A percentile compares a stretch with the other conserved stretches of the same genome.
Evolutionary conservation across 2,329 filamentous ascomycete species (phyloP).

Genomic region (Sporothrix brunneoviolacea): DNA sequence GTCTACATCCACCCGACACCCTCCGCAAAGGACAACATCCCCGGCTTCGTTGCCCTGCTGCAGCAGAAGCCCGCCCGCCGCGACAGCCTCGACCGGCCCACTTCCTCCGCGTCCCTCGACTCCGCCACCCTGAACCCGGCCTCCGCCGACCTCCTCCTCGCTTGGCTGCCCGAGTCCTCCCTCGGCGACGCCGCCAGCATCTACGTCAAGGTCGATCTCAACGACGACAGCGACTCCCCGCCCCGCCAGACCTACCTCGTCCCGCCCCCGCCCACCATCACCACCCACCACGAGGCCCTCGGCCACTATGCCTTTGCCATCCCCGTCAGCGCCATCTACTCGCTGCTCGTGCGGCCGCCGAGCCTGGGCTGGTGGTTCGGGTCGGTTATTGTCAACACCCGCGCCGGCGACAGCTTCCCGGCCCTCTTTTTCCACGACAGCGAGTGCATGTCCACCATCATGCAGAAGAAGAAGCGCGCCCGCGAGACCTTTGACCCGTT

Average conservation of each 20-base stretch:
- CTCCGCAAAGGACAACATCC: slow-evolving; percentile 89
- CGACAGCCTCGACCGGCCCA: slow-evolving; percentile 30
- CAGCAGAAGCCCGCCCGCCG: slow-evolving; percentile 65
- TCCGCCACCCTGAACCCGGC: slow-evolving; percentile 32
- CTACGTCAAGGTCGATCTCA: slow-evolving; percentile 92
- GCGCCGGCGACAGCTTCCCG: slow-evolving; percentile 86
- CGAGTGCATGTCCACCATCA: slow-evolving; percentile 90
- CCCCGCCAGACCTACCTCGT: slow-evolving; percentile 86
- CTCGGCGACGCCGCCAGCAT: slow-evolving; percentile 80
- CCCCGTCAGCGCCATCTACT: slow-evolving; percentile 85
- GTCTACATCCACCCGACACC: slow-evolving; percentile 95
- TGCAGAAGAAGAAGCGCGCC: slow-evolving; percentile 83
- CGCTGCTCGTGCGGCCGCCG: slow-evolving; percentile 80
- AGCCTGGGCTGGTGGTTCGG: slow-evolving; percentile 99
- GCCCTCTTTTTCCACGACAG: slow-evolving; percentile 96
- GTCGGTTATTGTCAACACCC: slow-evolving; percentile 85
- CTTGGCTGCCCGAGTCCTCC: slow-evolving; percentile 86
- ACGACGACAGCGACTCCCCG: slow-evolving; percentile 62
- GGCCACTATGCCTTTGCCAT: slow-evolving; percentile 89
- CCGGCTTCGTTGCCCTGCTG: slow-evolving; percentile 85
- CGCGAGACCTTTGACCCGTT: slow-evolving; percentile 88
- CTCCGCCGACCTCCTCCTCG: slow-evolving; percentile 72
- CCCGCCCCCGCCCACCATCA: slow-evolving; percentile 81
- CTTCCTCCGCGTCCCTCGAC: slow-evolving; percentile 37
- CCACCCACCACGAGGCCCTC: slow-evolving; percentile 60